These are phyloP conservation scores for Penicillium sp. DNA, from an alignment of 2,329 filamentous ascomycete genomes.

Conservation along the genomic window DNA sequence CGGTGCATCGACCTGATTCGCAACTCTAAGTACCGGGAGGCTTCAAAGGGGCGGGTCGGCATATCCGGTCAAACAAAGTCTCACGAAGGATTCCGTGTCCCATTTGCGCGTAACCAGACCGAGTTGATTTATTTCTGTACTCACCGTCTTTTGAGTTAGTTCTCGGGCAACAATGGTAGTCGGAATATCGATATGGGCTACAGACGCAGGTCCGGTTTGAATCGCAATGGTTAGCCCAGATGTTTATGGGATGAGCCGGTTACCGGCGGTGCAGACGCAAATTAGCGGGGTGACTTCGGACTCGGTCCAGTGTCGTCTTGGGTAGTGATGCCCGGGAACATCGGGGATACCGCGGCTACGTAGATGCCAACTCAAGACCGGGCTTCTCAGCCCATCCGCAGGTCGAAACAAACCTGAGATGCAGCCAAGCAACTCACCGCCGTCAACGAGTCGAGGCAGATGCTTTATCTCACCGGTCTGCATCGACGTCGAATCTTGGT, in stretches of 20 bases:
- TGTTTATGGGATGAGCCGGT: slow-evolving; percentile 7
- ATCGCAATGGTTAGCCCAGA: slow-evolving; percentile 16
- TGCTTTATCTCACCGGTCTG: slow-evolving; percentile 7
- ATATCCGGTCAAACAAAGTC: neutral
- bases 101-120: slow-evolving; percentile 1
- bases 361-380: neutral
- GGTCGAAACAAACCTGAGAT: neutral
- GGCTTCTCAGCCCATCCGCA: neutral
- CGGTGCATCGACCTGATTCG: neutral
- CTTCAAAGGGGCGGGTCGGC: neutral
- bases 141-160: slow-evolving; percentile 26
- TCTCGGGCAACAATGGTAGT: slow-evolving; percentile 18
- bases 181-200: slow-evolving; percentile 22
- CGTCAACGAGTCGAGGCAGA: slow-evolving; percentile 1
- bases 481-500: neutral
- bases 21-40: neutral
- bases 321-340: neutral
- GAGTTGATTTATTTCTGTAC: slow-evolving; percentile 11
- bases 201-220: slow-evolving; percentile 15
- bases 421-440: slow-evolving; percentile 28
- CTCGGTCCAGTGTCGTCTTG: neutral
- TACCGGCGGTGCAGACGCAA: slow-evolving; percentile 25
- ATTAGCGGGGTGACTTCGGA: slow-evolving; percentile 9
- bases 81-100: neutral
- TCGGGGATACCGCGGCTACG: neutral